Evolutionary conservation across 257 asterid species (phyloP), one percentile per base, ranked within the genome.

Genomic region (Fraxinus quadrangulata): DNA sequence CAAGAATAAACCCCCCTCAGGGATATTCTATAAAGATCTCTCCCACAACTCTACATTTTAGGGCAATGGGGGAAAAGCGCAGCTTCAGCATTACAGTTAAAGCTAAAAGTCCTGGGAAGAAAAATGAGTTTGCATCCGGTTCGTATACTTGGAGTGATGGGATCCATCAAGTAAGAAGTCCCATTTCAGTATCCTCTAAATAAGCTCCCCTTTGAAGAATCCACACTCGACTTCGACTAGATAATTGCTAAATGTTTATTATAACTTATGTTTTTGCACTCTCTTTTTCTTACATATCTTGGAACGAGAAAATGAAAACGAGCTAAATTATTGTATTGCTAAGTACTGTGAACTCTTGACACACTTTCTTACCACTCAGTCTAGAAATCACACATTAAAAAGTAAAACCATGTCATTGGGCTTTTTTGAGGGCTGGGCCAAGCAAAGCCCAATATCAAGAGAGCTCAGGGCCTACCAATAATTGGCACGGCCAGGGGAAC

Each of bases 151-250:
- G 86, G 85, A 79, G 79, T 61, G 85, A 84, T 54, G 88, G 89
- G 31, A n/a, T 10, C 36, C 93, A 87, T 79, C 68, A 26, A 65
- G 93, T 89, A 0, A 72, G 76, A 17, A 87, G 91, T 65, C 84
- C 85, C 1, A 74, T 87, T 73, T 72, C 75, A 8, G 72, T 82
- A 1, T 70, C 82, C 28, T 71, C 71, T 3, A 71, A 26, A 3
- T 83, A 56, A 63, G 6, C 3, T 61, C 0, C 14, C 14, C 3
- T 26, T 3, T 7, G 47, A 7, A 49, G 16, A 1, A 45, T 72
- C 23, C 26, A 40, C 40, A 10, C 61, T 54, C 65, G 12, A 13
- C 63, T 17, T 51, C 21, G 8, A 51, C n/a, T 34, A 34, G 40
- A 36, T 5, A 36, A 54, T 54, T 54, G 63, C 63, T 54, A 54